Percentiles rank a stretch among this genome's conserved stretches.
Conservation (phyloP, 768 basidiomycete species). For the Termitomyces heimii region DNA sequence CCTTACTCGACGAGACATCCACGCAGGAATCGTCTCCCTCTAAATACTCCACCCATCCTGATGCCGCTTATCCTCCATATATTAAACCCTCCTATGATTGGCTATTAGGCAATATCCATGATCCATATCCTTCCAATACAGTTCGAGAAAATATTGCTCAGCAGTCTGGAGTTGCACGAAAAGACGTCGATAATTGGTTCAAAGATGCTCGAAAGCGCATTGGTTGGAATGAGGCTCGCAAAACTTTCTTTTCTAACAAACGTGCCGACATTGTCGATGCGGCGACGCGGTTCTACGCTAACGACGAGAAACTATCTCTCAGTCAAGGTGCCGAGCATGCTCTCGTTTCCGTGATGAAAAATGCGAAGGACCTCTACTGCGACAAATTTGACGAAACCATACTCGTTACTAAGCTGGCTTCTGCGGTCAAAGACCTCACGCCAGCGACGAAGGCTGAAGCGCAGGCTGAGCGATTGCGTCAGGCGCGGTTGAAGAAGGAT, state of each 20-base stretch:
- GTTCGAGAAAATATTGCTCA: constrained; percentile 23
- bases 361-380: constrained; percentile 15
- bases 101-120: constrained; percentile 39
- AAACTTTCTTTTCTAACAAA: constrained; percentile 24
- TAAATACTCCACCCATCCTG: too few relatives aligned
- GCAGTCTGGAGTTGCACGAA: constrained; percentile 15
- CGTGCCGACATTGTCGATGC: constrained; percentile 32
- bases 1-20: too few relatives aligned
- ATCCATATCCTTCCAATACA: constrained; percentile 46
- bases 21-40: too few relatives aligned
- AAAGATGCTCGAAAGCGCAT: constrained; percentile 43
- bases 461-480: constrained; percentile 4
- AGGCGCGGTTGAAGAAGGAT: neutral
- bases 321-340: constrained; percentile 15
- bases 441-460: constrained; percentile 15
- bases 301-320: constrained; percentile 16
- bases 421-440: constrained; percentile 22
- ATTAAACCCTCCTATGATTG: constrained; percentile 29
- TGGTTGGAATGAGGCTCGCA: constrained; percentile 43
- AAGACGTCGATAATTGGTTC: constrained; percentile 44
- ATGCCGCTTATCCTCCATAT: constrained; percentile 5
- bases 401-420: constrained; percentile 22
- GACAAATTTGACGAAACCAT: constrained; percentile 20
- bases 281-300: constrained; percentile 27
- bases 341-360: constrained; percentile 17